Base-by-base conservation (phyloP, 768 basidiomycete species). In the Pilatotrama ljubarskyi region DNA sequence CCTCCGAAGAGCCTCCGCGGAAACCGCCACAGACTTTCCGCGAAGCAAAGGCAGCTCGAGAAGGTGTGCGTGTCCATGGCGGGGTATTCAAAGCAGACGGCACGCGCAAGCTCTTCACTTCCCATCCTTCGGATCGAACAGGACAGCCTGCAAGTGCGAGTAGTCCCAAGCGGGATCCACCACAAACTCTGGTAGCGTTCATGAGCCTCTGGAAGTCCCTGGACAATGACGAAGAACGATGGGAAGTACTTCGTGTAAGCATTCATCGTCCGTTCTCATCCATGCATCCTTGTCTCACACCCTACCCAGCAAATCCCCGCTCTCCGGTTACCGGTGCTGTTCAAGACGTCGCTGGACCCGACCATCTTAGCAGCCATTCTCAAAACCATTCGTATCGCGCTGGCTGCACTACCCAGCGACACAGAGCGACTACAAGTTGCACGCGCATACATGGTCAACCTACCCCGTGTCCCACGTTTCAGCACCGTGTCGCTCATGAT, bases 81-180 rank as follows among this genome's bases (percentile, higher is more conserved):
- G 90, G 90, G 0, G 87, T 93, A 51, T 90, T 93, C 74, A 81
- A 84, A 25, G 73, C 78, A 2, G 79, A 83, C 13, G 91, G 90
- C 1, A 75, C 82, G 17, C 82, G 80, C 43, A 86, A 82, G 1
- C 70, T 91, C 10, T 82, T 91, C 61, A 57, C 47, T 32, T 42
- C 38, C 10, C 48, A 8, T 51, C 51, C 60, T 6, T 22, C 36
- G 20, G 26, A 60, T 20, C 36, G 63, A 4, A n/a, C 66, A 13
- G 38, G 29, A 32, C 54, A 6, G 15, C 50, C n/a, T 13, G 32
- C 18, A 55, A 51, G 11, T 51, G 22, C 55, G n/a, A 58, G 59
- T 25, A 22, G 58, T 6, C 22, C 47, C 14, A 55, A 62, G 36
- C 10, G 55, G 40, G 77, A 75, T 18, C 66, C 78, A 0, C 69